A percentile compares a stretch with the other conserved stretches of the same genome.
Evolutionary conservation across 192 early-diverging fungal species (phyloP).

Genomic region (Backusella circina): DNA sequence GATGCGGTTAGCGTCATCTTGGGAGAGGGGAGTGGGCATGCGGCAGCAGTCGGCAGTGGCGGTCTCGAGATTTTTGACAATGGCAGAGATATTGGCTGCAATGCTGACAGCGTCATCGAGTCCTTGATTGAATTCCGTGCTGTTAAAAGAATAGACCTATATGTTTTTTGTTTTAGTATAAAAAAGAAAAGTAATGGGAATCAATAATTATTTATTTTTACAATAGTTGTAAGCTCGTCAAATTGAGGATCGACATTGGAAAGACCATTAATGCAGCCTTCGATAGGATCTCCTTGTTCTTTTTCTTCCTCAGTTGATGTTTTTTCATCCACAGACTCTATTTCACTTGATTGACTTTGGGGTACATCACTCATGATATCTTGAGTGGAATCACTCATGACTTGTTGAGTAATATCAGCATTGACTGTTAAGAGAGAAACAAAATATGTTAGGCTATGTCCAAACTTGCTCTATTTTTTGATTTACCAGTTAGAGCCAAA

Average conservation of each 20-base stretch:
- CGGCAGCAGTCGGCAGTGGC: not conserved
- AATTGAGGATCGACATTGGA: not conserved
- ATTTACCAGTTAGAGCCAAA: not conserved
- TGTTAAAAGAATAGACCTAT: conserved; percentile 1
- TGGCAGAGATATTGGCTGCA: not conserved
- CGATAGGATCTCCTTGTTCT: not conserved
- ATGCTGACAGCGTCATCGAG: not conserved
- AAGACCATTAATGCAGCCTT: not conserved
- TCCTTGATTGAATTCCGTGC: not conserved
- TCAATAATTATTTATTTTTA: not conserved
- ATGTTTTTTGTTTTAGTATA: not conserved
- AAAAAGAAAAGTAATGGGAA: not conserved
- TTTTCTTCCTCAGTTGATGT: not conserved
- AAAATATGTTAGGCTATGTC: not conserved
- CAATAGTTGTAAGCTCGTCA: not conserved
- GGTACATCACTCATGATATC: not conserved
- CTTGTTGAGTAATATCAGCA: not conserved
- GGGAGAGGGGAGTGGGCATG: not conserved
- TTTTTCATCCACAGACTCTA: not conserved
- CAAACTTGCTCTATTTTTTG: not conserved
- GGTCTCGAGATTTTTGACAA: not conserved
- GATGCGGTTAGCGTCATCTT: not conserved
- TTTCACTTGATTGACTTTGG: not conserved
- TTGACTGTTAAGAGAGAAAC: not conserved
- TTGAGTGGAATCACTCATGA: not conserved